Evolutionary conservation across 2,329 filamentous ascomycete species (phyloP), one percentile per base, ranked within the genome.

Genomic region (Tothia fuscella): DNA sequence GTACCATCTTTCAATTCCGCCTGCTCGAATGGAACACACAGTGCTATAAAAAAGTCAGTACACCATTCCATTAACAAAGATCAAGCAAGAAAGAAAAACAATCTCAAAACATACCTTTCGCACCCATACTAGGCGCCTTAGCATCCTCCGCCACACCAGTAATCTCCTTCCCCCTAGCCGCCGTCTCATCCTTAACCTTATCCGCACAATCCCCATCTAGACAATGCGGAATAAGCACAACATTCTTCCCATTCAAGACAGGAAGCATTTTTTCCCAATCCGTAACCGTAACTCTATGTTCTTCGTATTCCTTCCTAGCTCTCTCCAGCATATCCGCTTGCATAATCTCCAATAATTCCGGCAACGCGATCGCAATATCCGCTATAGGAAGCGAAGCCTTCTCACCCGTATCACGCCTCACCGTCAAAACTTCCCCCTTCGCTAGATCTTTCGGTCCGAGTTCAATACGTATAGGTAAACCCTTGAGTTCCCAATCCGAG

Each of bases 401-500:
- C 61, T 81, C 82, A 45, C 70, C 68, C 29, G 82, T 82, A 60
- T 98, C 91, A 54, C 93, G 84, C 55, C 91, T 84, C 17, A 88
- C 84, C 48, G 76, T 84, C 48, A 81, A 85, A 51, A 96, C 81
- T 31, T 88, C 82, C 44, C 82, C 76, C 58, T 88, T 85, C 49
- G 83, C 85, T 10, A 82, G 80, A 58, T 96, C 91, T 65, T 93
- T 93, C 54, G 91, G 89, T 5, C 93, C 93, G 56, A 94, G 94
- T 63, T 98, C 91, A 45, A 98, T 73, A 46, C 91, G 82, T 28
- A 98, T 75, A 35, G 93, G 91, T 31, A 96, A 82, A 59, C 93
- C 91, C 66, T 89, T 93, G 53, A 96, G 73, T 63, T 98, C 93
- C 86, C 87, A 95, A 65, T 98, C 88, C 65, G 93, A 93, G 71